Evolutionary conservation across 805 yeast genomes (phyloP).

Genomic region (Candida methanosorbosa): DNA sequence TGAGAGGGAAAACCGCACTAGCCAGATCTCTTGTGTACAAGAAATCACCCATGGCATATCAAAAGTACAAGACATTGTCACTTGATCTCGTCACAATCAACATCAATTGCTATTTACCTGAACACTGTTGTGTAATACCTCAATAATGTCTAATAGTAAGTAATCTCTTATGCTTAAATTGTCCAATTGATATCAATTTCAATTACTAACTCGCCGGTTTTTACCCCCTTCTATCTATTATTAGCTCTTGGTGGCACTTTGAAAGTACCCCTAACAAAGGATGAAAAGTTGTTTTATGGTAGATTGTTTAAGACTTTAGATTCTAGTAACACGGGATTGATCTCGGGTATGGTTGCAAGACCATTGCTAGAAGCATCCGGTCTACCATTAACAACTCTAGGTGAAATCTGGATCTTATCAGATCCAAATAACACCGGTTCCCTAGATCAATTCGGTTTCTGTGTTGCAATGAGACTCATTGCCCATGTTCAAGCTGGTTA

Average conservation of each 20-base stretch:
- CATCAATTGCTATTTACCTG: too few species aligned
- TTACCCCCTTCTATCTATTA: too few species aligned
- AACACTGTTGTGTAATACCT: too few species aligned
- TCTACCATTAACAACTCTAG: constrained; percentile 64
- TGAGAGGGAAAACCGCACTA: too few species aligned
- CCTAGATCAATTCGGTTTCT: constrained; percentile 71
- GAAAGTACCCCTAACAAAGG: constrained; percentile 44
- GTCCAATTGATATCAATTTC: too few species aligned
- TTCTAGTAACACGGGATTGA: constrained; percentile 66
- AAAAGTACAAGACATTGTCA: too few species aligned
- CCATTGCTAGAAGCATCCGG: constrained; percentile 81
- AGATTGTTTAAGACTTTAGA: constrained; percentile 74
- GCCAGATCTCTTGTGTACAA: too few species aligned
- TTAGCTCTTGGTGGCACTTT: constrained; percentile 12
- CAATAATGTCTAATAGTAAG: too few species aligned
- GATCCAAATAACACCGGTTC: constrained; percentile 85
- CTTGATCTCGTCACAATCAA: too few species aligned
- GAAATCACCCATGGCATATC: too few species aligned
- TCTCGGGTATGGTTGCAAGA: constrained; percentile 84
- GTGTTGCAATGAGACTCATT: constrained; percentile 79
- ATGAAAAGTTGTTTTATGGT: constrained; percentile 70
- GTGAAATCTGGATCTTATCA: constrained; percentile 93
- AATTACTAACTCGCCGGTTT: too few species aligned
- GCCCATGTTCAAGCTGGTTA: constrained; percentile 78
- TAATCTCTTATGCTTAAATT: too few species aligned